Evolutionary conservation across 495 filamentous ascomycete genomes (phyloP).

Genomic region (Penicillium coprophilum): DNA sequence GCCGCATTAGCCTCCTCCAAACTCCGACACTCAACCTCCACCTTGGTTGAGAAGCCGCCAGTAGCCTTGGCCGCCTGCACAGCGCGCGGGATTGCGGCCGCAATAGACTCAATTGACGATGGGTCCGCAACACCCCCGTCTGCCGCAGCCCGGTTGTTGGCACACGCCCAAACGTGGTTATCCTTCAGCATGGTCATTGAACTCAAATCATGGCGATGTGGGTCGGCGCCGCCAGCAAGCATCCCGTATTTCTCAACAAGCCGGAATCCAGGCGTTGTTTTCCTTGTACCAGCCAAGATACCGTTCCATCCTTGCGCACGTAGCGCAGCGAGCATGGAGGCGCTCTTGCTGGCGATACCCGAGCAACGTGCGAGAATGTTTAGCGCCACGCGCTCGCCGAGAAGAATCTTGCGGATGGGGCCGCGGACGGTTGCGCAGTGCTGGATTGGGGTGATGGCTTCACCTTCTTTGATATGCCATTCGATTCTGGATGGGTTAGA

Average conservation of each 20-base stretch:
- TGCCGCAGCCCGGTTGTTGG: conserved; percentile 42
- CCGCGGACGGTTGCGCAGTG: conserved; percentile 81
- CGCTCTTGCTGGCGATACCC: conserved; percentile 75
- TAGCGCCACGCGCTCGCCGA: conserved; percentile 89
- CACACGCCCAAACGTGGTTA: conserved; percentile 90
- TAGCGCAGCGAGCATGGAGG: conserved; percentile 51
- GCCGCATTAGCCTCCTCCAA: conserved; percentile 88
- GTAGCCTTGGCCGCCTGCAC: conserved; percentile 80
- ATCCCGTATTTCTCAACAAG: conserved; percentile 98
- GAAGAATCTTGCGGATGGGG: conserved; percentile 79
- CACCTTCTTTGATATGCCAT: conserved; percentile 83
- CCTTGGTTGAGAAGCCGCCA: conserved; percentile 86
- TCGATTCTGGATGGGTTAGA: conserved; percentile 55
- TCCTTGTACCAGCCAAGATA: conserved; percentile 89
- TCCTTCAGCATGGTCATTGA: conserved; percentile 99
- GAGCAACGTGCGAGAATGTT: conserved; percentile 92
- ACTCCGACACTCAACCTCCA: conserved; percentile 92
- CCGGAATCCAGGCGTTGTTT: conserved; percentile 94
- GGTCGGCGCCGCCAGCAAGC: conserved; percentile 86
- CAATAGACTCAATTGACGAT: conserved; percentile 28
- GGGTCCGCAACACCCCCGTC: conserved; percentile 18
- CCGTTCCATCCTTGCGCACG: conserved; percentile 69
- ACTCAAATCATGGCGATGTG: conserved; percentile 87
- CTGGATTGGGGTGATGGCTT: conserved; percentile 54
- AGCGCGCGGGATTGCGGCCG: conserved; percentile 75